Conservation (phyloP, 495 filamentous ascomycete species). For the Podospora pseudocomata region DNA sequence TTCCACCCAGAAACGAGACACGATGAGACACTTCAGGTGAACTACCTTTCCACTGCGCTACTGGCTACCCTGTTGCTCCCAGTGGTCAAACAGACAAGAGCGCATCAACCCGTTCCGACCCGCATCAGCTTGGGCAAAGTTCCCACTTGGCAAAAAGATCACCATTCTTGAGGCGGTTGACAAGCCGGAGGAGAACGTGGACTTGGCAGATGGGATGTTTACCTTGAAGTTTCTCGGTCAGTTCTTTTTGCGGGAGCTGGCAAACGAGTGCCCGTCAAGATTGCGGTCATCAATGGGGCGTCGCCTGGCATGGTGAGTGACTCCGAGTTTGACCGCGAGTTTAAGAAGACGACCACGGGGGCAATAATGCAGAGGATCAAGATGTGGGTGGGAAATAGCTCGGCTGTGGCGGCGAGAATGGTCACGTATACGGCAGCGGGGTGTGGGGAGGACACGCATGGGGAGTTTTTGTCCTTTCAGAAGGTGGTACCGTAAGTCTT, state of each 20-base stretch:
- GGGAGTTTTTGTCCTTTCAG: constrained; percentile 36
- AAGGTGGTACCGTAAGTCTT: constrained; percentile 36
- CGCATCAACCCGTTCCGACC: neutral
- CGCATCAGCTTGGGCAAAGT: constrained; percentile 6
- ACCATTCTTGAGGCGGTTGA: constrained; percentile 41
- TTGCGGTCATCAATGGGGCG: constrained; percentile 41
- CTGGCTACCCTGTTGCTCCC: constrained; percentile 51
- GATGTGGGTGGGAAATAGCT: constrained; percentile 25
- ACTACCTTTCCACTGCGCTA: constrained; percentile 48
- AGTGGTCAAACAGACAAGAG: constrained; percentile 35
- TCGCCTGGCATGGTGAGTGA: constrained; percentile 40
- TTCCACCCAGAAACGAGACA: constrained; percentile 45
- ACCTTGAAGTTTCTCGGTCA: constrained; percentile 42
- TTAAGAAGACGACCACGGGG: constrained; percentile 14
- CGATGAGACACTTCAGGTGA: constrained; percentile 45
- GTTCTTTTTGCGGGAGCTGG: constrained; percentile 32
- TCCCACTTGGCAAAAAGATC: neutral
- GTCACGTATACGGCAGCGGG: constrained; percentile 35
- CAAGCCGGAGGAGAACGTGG: constrained; percentile 14
- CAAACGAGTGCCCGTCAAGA: constrained; percentile 31
- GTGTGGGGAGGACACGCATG: constrained; percentile 42
- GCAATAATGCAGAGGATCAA: constrained; percentile 13
- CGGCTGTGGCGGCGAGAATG: constrained; percentile 33
- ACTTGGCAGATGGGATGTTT: constrained; percentile 31
- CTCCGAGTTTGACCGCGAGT: constrained; percentile 37